phyloP scores from a whole-genome alignment of 2,329 filamentous ascomycete genomes.

The Didymella segeticola region DNA sequence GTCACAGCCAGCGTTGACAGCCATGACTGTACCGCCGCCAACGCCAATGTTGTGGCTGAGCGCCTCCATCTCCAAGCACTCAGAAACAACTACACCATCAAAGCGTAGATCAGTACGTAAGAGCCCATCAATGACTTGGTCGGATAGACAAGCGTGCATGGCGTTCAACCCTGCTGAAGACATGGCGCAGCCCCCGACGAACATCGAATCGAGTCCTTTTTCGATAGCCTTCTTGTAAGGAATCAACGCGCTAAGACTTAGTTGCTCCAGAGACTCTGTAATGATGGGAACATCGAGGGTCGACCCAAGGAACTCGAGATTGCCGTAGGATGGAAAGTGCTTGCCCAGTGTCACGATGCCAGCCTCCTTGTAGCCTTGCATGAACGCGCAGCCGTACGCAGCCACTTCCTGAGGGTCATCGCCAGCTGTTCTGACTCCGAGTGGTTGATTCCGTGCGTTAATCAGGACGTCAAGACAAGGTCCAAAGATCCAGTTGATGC shows the following conservation, averaged over 20 bases:
- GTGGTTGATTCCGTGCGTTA: constrained; percentile 87
- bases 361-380: constrained; percentile 91
- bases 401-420: constrained; percentile 96
- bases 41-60: constrained; percentile 96
- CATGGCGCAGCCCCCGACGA: constrained; percentile 93
- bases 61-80: constrained; percentile 96
- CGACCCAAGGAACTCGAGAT: constrained; percentile 90
- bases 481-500: constrained; percentile 94
- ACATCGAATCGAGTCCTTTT: constrained; percentile 89
- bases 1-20: constrained; percentile 94
- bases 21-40: constrained; percentile 95
- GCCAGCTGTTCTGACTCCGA: constrained; percentile 87
- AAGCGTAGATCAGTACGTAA: constrained; percentile 89
- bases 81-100: constrained; percentile 89
- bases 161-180: constrained; percentile 91
- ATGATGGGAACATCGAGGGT: constrained; percentile 94
- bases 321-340: constrained; percentile 95
- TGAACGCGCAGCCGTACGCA: constrained; percentile 85
- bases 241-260: constrained; percentile 88
- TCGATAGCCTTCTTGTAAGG: constrained; percentile 90
- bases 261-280: constrained; percentile 89
- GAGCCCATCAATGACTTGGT: constrained; percentile 90
- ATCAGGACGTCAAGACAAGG: constrained; percentile 93
- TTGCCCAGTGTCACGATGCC: constrained; percentile 91
- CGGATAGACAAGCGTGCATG: constrained; percentile 91